These are phyloP conservation scores for Boletus rubropictus DNA, from an alignment of 768 basidiomycete species.

Conservation along the genomic window DNA sequence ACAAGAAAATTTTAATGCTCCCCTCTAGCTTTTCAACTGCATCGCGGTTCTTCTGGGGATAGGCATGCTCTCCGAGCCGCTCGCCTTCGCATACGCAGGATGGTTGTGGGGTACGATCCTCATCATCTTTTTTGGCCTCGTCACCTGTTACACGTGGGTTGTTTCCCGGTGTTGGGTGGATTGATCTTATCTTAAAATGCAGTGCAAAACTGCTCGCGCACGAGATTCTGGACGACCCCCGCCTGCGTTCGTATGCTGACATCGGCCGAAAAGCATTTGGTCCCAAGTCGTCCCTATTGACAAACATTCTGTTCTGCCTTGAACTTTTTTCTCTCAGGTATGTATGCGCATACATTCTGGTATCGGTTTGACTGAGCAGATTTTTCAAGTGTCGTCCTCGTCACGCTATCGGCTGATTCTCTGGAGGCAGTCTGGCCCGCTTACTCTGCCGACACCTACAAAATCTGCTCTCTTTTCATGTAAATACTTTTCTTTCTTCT, in stretches of 20 bases:
- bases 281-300: slow-evolving; percentile 54
- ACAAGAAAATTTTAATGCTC: slow-evolving; percentile 1
- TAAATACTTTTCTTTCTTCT: slow-evolving; percentile 32
- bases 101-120: slow-evolving; percentile 77
- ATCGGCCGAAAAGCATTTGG: slow-evolving; percentile 90
- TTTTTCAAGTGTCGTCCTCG: slow-evolving; percentile 66
- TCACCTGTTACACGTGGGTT: slow-evolving; percentile 87
- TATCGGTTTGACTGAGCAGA: neutral
- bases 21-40: slow-evolving; percentile 73
- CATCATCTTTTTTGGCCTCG: slow-evolving; percentile 67
- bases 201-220: slow-evolving; percentile 85
- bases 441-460: slow-evolving; percentile 67
- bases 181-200: slow-evolving; percentile 6
- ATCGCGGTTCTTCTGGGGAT: slow-evolving; percentile 83
- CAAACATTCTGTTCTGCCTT: slow-evolving; percentile 73
- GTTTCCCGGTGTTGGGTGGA: neutral
- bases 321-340: slow-evolving; percentile 83
- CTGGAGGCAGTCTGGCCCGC: slow-evolving; percentile 65
- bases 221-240: slow-evolving; percentile 65
- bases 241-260: slow-evolving; percentile 79
- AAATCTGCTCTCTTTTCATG: slow-evolving; percentile 68
- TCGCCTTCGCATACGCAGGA: slow-evolving; percentile 88
- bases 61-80: slow-evolving; percentile 82
- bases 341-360: slow-evolving; percentile 10
- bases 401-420: slow-evolving; percentile 86